Percentiles rank a stretch among this genome's conserved stretches.
Conservation (phyloP, 208 protist species). For the Balamuthia mandrillaris region DNA sequence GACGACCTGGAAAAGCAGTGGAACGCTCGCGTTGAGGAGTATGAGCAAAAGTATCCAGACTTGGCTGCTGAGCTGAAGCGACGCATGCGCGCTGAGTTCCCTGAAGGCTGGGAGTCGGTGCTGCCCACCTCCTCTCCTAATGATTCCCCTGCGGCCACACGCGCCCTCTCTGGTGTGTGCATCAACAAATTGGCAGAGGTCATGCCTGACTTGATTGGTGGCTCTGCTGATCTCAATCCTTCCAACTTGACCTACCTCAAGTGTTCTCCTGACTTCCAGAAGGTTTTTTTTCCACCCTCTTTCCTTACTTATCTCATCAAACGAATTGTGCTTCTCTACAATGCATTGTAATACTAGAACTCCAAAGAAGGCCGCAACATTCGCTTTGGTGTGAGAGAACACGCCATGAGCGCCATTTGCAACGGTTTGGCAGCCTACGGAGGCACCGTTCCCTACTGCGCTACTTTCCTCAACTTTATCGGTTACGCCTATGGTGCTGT, state of each 20-base stretch:
- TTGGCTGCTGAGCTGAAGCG: conserved; percentile 67
- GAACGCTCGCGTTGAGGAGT: conserved; percentile 76
- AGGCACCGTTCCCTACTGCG: conserved; percentile 91
- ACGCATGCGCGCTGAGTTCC: conserved; percentile 44
- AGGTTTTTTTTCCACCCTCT: background rate
- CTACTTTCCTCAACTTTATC: conserved; percentile 98
- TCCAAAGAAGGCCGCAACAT: conserved; percentile 73
- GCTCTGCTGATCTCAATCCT: conserved; percentile 95
- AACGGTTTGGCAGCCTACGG: conserved; percentile 95
- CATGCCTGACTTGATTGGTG: conserved; percentile 91
- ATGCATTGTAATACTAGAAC: background rate
- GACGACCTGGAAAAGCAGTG: conserved; percentile 69
- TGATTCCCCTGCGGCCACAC: background rate
- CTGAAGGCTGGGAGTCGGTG: conserved; percentile 22
- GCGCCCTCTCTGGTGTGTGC: conserved; percentile 4
- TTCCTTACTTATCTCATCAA: background rate
- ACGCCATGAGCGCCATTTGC: conserved; percentile 95
- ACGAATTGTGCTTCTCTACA: background rate
- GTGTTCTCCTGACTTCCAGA: conserved; percentile 83
- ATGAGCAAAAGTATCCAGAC: conserved; percentile 75
- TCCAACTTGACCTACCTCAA: conserved; percentile 93
- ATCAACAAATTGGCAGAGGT: conserved; percentile 41
- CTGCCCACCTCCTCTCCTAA: background rate
- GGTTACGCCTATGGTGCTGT: conserved; percentile 85
- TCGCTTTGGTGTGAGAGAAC: conserved; percentile 98